These are phyloP conservation scores for Melastoma candidum DNA, from an alignment of 441 rosid species.

Conservation along the genomic window DNA sequence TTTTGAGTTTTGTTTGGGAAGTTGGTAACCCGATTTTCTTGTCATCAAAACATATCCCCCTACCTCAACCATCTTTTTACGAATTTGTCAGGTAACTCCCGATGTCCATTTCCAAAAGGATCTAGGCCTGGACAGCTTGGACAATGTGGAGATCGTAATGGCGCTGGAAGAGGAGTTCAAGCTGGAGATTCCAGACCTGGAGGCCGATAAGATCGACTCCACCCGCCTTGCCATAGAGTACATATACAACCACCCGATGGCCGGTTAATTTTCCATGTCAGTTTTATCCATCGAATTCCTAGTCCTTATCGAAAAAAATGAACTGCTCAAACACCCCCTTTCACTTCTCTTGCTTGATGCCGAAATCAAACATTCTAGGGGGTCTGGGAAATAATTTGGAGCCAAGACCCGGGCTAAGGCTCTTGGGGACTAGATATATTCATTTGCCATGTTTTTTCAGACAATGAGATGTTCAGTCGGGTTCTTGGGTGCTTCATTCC, in stretches of 20 bases:
- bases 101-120: slow-evolving; percentile 86
- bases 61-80: slow-evolving; percentile 5
- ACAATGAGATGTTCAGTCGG: too few relatives aligned
- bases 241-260: slow-evolving; percentile 76
- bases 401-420: slow-evolving; percentile 3
- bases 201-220: slow-evolving; percentile 84
- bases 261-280: slow-evolving; percentile 33
- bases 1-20: too few relatives aligned
- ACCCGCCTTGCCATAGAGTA: slow-evolving; percentile 78
- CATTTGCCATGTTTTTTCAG: too few relatives aligned
- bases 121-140: slow-evolving; percentile 88
- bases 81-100: slow-evolving; percentile 50
- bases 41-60: background rate
- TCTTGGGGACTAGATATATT: too few relatives aligned
- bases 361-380: slow-evolving; percentile 17
- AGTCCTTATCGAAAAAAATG: slow-evolving; percentile 6
- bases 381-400: slow-evolving; percentile 29
- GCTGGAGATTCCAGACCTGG: slow-evolving; percentile 88
- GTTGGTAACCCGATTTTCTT: background rate
- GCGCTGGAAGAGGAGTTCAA: slow-evolving; percentile 94
- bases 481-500: too few relatives aligned
- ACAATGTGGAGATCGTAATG: slow-evolving; percentile 91
- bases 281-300: slow-evolving; percentile 13
- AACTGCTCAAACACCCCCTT: slow-evolving; percentile 11
- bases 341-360: slow-evolving; percentile 12